Conservation (phyloP, 2,329 filamentous ascomycete genomes). For the Monosporascus sp. region DNA sequence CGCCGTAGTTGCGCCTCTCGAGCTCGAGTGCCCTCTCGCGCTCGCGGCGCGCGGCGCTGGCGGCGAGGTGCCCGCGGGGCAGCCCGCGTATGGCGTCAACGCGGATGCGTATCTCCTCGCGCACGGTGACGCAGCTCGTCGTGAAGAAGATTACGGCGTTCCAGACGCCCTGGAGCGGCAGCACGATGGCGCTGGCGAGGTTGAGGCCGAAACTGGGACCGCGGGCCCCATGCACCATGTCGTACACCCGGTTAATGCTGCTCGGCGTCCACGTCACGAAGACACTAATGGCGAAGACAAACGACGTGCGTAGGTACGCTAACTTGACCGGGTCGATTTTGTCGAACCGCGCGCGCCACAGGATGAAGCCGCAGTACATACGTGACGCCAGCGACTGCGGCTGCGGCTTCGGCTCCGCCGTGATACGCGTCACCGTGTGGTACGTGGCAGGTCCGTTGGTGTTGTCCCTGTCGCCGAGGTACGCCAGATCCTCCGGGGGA, state of each 20-base stretch:
- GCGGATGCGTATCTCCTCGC: constrained; percentile 23
- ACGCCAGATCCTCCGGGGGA: constrained; percentile 13
- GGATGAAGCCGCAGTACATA: constrained; percentile 14
- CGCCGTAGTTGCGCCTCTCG: constrained; percentile 8
- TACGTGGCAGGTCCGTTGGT: constrained; percentile 15
- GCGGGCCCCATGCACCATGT: constrained; percentile 48
- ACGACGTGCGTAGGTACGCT: constrained; percentile 55
- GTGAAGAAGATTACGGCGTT: constrained; percentile 73
- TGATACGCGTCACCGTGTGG: constrained; percentile 25
- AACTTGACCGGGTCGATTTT: constrained; percentile 54
- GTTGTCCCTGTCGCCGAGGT: constrained; percentile 3
- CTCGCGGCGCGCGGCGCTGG: constrained; percentile 22
- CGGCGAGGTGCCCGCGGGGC: constrained; percentile 20
- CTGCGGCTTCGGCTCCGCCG: constrained; percentile 19
- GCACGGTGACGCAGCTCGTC: constrained; percentile 48
- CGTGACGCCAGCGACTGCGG: constrained; percentile 4
- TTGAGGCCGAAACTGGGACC: constrained; percentile 58
- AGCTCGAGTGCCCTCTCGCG: constrained; percentile 21
- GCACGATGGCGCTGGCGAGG: constrained; percentile 63
- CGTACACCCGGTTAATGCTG: constrained; percentile 69
- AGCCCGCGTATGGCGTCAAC: constrained; percentile 17
- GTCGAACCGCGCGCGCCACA: constrained; percentile 26
- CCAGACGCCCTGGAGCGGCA: constrained; percentile 77
- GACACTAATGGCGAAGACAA: constrained; percentile 56
- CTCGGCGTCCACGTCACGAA: constrained; percentile 61